Evolutionary conservation across 73 alveolate genomes (phyloP), one percentile per base, ranked within the genome.

Genomic region (Tetrahymena thermophila): DNA sequence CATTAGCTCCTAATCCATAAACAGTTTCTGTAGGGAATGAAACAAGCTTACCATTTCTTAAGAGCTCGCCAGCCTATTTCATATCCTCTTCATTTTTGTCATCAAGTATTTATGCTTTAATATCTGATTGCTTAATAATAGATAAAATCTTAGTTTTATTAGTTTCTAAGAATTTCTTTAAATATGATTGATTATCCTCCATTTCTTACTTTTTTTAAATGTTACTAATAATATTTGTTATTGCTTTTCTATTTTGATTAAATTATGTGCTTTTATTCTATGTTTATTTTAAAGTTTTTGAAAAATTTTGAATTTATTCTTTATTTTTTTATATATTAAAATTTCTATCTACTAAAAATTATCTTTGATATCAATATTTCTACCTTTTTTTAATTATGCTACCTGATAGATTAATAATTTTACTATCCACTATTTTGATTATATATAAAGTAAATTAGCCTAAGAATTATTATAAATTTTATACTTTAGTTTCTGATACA

Each of bases 1-100:
- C 99, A 98, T 99, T 99, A 3, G 99, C 99, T 44, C 99, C 99
- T 25, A 99, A 96, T 14, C 99, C 99, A 96, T 99, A 99, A 34
- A 99, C 99, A 0, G 99, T 99, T 94, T 99, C 99, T 9, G 99
- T 99, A 35, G 99, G 99, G 97, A 99, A 98, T 44, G 99, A 71
- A 34, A 71, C 89, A 25, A 71, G 89, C 23, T 71, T 71, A 19
- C 89, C 89, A 71, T 71, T 71, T 71, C 89, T 71, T 1, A 71
- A 3, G 2, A 71, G 11, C 11, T 71, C 89, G 1, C 89, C 89
- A 28, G 89, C 89, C 31, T 31, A 28, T 31, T 71, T 13, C 89
- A 71, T 71, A n/a, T 71, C 89, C n/a, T 71, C 37, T 28, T 71
- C 89, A 17, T 11, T 71, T 71, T 71, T 71, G 13, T 71, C 89